Percentiles rank a stretch among this genome's conserved stretches.
These are phyloP conservation scores for Trichosporon asahii DNA, from an alignment of 1,284 basidiomycete genomes.

Conservation along the genomic window DNA sequence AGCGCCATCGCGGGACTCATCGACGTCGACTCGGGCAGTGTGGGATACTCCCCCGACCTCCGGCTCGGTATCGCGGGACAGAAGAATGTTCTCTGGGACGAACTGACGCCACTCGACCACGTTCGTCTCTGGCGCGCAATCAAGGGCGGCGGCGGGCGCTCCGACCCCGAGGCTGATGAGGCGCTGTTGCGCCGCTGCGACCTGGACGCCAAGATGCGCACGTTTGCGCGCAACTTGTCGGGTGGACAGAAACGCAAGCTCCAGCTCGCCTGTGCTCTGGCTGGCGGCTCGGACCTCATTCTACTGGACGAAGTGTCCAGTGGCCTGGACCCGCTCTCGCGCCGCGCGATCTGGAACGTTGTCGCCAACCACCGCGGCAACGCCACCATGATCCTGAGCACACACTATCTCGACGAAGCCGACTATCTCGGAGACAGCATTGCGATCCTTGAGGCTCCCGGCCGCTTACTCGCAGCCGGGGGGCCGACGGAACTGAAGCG, in stretches of 20 bases:
- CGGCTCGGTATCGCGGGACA: conserved; percentile 71
- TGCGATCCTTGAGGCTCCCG: conserved; percentile 69
- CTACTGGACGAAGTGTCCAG: conserved; percentile 71
- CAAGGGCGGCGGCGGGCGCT: conserved; percentile 58
- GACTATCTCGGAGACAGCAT: conserved; percentile 73
- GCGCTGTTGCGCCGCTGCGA: conserved; percentile 68
- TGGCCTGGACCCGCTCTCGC: conserved; percentile 72
- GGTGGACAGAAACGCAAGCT: conserved; percentile 79
- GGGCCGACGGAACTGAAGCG: conserved; percentile 70
- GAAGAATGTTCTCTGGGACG: conserved; percentile 76
- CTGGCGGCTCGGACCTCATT: conserved; percentile 63
- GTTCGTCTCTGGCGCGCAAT: conserved; percentile 68
- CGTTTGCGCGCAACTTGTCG: conserved; percentile 63
- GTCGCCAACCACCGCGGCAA: conserved; percentile 64
- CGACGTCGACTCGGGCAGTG: conserved; percentile 59
- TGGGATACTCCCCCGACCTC: conserved; percentile 57
- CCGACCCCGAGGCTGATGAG: conserved; percentile 53
- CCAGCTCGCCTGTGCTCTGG: conserved; percentile 70
- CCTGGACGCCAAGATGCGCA: conserved; percentile 63
- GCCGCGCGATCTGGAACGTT: conserved; percentile 71
- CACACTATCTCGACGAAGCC: conserved; percentile 73
- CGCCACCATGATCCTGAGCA: conserved; percentile 66
- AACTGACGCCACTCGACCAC: conserved; percentile 69
- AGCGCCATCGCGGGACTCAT: conserved; percentile 65
- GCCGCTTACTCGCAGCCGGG: conserved; percentile 67